phyloP scores from a whole-genome alignment of 192 early-diverging fungal species.

The Coemansia sp. region DNA sequence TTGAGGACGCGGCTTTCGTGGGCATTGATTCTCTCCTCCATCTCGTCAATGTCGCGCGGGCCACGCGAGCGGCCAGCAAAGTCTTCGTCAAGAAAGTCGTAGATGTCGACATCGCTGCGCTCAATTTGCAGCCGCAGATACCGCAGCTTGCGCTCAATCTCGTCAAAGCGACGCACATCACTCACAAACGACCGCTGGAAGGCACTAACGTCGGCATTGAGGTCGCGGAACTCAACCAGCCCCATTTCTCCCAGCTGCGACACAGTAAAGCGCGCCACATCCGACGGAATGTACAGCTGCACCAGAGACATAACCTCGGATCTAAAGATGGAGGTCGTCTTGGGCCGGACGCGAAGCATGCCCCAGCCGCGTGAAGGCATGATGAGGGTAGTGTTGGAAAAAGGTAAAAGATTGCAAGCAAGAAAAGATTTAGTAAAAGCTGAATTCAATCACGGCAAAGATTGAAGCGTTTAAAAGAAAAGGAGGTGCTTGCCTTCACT shows the following conservation, averaged over 20 bases:
- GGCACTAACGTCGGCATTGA: slow-evolving; percentile 91
- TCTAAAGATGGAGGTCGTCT: slow-evolving; percentile 69
- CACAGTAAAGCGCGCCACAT: slow-evolving; percentile 89
- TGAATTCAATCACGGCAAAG: not conserved
- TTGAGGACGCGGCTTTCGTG: slow-evolving; percentile 80
- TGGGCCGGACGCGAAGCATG: slow-evolving; percentile 35
- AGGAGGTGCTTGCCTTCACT: not conserved
- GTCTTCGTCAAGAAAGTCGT: slow-evolving; percentile 49
- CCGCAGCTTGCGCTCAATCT: slow-evolving; percentile 95
- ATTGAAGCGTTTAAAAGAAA: not conserved
- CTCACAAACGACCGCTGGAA: slow-evolving; percentile 96
- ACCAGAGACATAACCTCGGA: slow-evolving; percentile 95
- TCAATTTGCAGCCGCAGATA: slow-evolving; percentile 81
- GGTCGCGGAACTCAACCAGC: slow-evolving; percentile 90
- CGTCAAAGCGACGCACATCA: slow-evolving; percentile 93
- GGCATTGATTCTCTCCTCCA: slow-evolving; percentile 76
- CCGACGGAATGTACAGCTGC: slow-evolving; percentile 93
- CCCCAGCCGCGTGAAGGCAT: slow-evolving; percentile 50
- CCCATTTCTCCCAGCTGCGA: slow-evolving; percentile 95
- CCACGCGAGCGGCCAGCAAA: slow-evolving; percentile 63
- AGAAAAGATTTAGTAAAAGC: not conserved
- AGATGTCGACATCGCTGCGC: slow-evolving; percentile 67
- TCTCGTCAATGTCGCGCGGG: slow-evolving; percentile 90
- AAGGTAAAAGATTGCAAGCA: not conserved
- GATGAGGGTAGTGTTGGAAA: not conserved